phyloP scores from a whole-genome alignment of 2,329 filamentous ascomycete species.

The Purpureocillium lavendulum region DNA sequence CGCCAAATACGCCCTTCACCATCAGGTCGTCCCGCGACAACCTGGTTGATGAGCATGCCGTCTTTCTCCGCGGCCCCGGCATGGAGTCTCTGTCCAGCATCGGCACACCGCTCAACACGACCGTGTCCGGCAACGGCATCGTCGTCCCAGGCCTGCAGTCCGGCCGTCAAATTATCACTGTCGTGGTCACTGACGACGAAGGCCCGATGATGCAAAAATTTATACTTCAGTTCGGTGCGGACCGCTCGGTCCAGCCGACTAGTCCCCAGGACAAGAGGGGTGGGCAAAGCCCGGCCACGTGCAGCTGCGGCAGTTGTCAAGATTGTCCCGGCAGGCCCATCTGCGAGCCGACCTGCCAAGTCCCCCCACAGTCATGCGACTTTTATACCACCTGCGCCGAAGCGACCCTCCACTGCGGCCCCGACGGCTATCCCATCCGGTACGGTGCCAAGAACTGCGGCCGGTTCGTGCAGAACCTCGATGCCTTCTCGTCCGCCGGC shows the following conservation, averaged over 20 bases:
- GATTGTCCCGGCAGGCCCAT: slow-evolving; percentile 1
- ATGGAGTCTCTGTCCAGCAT: too few species aligned
- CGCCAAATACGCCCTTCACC: background rate
- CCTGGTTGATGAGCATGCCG: slow-evolving; percentile 1
- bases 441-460: slow-evolving; percentile 3
- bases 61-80: background rate
- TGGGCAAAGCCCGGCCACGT: too few species aligned
- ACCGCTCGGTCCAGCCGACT: background rate
- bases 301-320: background rate
- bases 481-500: background rate
- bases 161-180: background rate
- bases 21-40: slow-evolving; percentile 1
- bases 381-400: slow-evolving; percentile 5
- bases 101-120: background rate
- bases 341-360: slow-evolving; percentile 5
- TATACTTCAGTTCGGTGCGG: background rate
- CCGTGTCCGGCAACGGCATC: background rate
- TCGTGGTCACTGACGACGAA: background rate
- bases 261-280: background rate
- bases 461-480: background rate
- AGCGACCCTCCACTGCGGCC: slow-evolving; percentile 1
- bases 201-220: background rate
- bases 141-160: background rate
- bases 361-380: slow-evolving; percentile 4
- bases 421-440: slow-evolving; percentile 1